Percentiles rank a stretch among this genome's conserved stretches.
phyloP scores from a whole-genome alignment of 2,329 filamentous ascomycete genomes.

The Fonsecaea pedrosoi region DNA sequence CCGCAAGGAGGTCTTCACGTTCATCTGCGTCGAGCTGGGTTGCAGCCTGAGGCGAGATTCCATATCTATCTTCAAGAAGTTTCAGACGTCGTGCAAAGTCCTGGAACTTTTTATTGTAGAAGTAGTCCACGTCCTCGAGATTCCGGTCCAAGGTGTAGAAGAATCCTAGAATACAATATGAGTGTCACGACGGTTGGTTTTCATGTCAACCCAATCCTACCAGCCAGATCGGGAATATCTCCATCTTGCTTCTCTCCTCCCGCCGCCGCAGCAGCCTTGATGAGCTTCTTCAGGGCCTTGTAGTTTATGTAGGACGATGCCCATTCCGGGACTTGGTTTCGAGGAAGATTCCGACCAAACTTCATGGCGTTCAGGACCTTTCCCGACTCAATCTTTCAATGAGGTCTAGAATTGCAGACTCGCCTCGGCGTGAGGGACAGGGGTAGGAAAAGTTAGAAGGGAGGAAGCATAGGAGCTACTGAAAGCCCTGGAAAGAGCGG shows the following conservation, averaged over 20 bases:
- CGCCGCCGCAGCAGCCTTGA: slow-evolving; percentile 73
- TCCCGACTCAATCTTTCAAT: background rate
- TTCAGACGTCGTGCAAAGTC: slow-evolving; percentile 84
- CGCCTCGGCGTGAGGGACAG: slow-evolving; percentile 8
- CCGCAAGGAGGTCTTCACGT: slow-evolving; percentile 86
- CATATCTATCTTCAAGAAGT: slow-evolving; percentile 86
- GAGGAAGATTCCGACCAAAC: slow-evolving; percentile 57
- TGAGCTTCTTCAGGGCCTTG: slow-evolving; percentile 81
- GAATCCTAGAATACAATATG: slow-evolving; percentile 70
- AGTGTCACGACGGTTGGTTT: slow-evolving; percentile 32
- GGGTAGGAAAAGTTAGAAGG: slow-evolving; percentile 9
- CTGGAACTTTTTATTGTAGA: slow-evolving; percentile 94
- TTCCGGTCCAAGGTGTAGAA: slow-evolving; percentile 97
- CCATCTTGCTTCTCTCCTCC: slow-evolving; percentile 71
- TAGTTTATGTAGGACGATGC: slow-evolving; percentile 59
- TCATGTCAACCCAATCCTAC: slow-evolving; percentile 62
- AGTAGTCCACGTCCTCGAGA: slow-evolving; percentile 92
- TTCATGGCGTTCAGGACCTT: slow-evolving; percentile 50
- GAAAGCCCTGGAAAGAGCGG: slow-evolving; percentile 8
- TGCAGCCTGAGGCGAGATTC: slow-evolving; percentile 70
- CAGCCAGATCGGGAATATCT: slow-evolving; percentile 80
- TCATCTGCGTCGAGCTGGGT: slow-evolving; percentile 85
- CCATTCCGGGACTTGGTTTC: slow-evolving; percentile 60
- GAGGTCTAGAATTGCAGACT: background rate
- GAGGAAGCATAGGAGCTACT: slow-evolving; percentile 9